These are phyloP conservation scores for Calonectria henricotiae DNA, from an alignment of 2,329 filamentous ascomycete species.

Conservation along the genomic window DNA sequence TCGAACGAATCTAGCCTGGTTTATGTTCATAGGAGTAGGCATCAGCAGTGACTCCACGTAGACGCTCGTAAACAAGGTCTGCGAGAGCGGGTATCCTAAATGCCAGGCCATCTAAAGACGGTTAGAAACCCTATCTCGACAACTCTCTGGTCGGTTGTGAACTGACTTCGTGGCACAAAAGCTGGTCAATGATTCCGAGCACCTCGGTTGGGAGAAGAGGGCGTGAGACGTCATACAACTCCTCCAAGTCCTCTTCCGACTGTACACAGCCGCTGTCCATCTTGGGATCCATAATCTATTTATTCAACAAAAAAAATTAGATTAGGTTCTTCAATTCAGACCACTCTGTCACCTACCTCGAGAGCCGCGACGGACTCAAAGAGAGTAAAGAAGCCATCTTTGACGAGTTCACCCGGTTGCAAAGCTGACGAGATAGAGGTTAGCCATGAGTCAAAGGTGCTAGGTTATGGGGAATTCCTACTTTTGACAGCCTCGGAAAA, in stretches of 20 bases:
- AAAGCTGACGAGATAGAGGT: constrained; percentile 71
- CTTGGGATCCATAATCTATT: constrained; percentile 97
- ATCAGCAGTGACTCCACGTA: constrained; percentile 89
- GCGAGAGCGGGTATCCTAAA: constrained; percentile 93
- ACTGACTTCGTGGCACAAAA: constrained; percentile 88
- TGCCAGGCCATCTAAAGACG: constrained; percentile 89
- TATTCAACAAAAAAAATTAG: not conserved
- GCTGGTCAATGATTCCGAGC: constrained; percentile 93
- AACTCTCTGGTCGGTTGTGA: not conserved
- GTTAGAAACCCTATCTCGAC: constrained; percentile 2
- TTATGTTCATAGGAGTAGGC: constrained; percentile 75
- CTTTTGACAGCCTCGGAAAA: constrained; percentile 71
- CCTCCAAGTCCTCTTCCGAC: constrained; percentile 85
- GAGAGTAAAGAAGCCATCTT: constrained; percentile 94
- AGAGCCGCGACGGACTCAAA: constrained; percentile 94
- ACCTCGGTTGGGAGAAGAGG: constrained; percentile 83
- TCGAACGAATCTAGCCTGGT: constrained; percentile 76
- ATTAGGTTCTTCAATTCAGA: constrained; percentile 87
- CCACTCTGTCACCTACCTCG: constrained; percentile 81
- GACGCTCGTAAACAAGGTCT: constrained; percentile 93
- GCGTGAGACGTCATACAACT: constrained; percentile 82
- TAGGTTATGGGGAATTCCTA: constrained; percentile 55
- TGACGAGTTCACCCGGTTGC: constrained; percentile 86
- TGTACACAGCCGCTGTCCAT: constrained; percentile 95
- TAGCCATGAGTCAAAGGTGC: constrained; percentile 42